Evolutionary conservation across 805 yeast species (phyloP).

Genomic region (Saccharomycopsis sp.): DNA sequence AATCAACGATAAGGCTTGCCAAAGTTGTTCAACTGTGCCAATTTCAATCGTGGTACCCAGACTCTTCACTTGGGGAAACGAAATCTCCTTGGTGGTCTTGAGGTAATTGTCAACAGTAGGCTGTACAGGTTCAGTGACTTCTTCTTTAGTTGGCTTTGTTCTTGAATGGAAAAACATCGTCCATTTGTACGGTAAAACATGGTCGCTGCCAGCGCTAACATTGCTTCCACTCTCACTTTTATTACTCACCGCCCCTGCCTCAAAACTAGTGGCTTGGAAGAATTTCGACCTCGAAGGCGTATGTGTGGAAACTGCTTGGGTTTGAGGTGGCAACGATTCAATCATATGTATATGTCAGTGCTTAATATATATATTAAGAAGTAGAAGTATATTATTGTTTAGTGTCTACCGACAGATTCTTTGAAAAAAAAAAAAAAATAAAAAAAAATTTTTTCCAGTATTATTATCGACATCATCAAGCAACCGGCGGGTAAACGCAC

Average conservation of each 20-base stretch:
- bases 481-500: too few relatives aligned
- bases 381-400: too few relatives aligned
- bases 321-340: too few relatives aligned
- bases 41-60: constrained; percentile 24
- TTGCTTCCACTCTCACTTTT: background rate
- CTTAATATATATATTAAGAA: too few relatives aligned
- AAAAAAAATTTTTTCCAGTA: background rate
- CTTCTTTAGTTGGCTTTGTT: constrained; percentile 3
- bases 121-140: background rate
- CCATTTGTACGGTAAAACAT: constrained; percentile 20
- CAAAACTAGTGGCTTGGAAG: background rate
- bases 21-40: constrained; percentile 47
- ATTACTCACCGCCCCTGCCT: background rate
- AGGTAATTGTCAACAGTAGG: constrained; percentile 8
- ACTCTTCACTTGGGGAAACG: constrained; percentile 13
- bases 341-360: too few relatives aligned
- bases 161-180: constrained; percentile 18
- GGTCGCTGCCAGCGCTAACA: constrained; percentile 1
- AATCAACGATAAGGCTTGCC: constrained; percentile 37
- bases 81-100: constrained; percentile 16
- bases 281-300: too few relatives aligned
- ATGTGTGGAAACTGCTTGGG: too few relatives aligned
- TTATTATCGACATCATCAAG: background rate
- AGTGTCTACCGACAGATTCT: background rate
- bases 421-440: background rate